Base-by-base conservation (phyloP, 352 stramenopile species). In the Phytophthora sp. region DNA sequence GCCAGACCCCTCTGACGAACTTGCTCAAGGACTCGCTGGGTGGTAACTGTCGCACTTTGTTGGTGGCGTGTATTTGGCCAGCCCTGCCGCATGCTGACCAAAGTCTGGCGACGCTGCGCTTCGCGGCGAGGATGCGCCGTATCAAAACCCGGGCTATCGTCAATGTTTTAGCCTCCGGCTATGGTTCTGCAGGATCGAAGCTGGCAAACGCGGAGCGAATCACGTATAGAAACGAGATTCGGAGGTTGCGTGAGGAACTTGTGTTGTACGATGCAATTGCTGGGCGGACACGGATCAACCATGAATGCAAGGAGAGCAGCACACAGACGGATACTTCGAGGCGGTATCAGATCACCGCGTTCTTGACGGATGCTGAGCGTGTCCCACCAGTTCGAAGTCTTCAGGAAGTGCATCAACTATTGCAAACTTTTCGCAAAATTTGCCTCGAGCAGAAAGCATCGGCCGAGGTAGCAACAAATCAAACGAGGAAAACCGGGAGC, bases 1-100 rank as follows among this genome's bases (percentile, higher is more conserved):
- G 94, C n/a, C 93, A 98, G 66, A 96, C 88, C 2, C 96, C 97
- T 58, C 82, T 98, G 23, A 98, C 94, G 29, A 89, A 95, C 20
- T 64, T 98, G 23, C 80, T 98, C 26, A 90, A 96, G 59, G 91
- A 97, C 51, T 91, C 84, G 29, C 70, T 97, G 4, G 85, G 89
- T 5, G 90, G 85, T 23, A 96, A 95, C 57, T 89, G 79, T 39
- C 77, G 80, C 2, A 98, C 90, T 23, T 65, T 89, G 42, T 72
- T 98, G 24, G 86, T 98, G 1, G 89, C 88, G 2, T 96, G 88
- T 56, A 68, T 96, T n/a, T 96, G 87, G 87, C 87, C 86, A 9
- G 74, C 90, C n/a, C 57, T 70, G 13, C 69, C 77, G 1, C 86
- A 94, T 30, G 79, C 80, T 18, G 84, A 94, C 65, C 84, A 96